Evolutionary conservation across 129 eudicot species (phyloP), one percentile per base, ranked within the genome.

Genomic region (Ambrosia artemisiifolia): DNA sequence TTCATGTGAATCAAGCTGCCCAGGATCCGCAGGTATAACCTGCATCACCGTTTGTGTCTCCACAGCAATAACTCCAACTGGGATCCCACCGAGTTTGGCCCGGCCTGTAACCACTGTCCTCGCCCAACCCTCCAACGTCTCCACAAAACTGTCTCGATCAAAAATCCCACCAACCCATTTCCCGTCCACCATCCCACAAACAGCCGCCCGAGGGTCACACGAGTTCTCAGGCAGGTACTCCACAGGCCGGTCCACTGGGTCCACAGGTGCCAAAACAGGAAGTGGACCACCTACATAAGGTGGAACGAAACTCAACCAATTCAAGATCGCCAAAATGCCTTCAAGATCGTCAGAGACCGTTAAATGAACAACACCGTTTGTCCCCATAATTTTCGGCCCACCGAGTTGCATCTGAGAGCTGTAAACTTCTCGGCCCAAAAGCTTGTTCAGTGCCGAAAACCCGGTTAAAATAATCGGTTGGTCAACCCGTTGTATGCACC

Each of bases 391-490:
- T 55, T 95, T 95, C 0, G 99, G 99, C 3, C 99, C 99, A 51
- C 99, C 99, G 32, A 95, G 94, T 80, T 95, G 99, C 99, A 95
- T 95, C 67, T 95, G 99, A 20, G 99, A 95, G 76, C 99, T 95
- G 75, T 95, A 95, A 53, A 95, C 99, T 75, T 95, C 99, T 59
- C 99, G 82, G 59, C 99, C 99, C 47, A 95, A 83, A 79, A 95
- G 90, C 78, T 95, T 95, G 83, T 95, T 95, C 28, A 95, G 69
- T 6, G 99, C 97, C 3, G 99, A 95, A 76, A 90, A 95, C 50
- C 99, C 99, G 0, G 99, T 95, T 30, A 95, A 82, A 36, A 90
- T 95, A 67, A 95, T 95, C 0, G 99, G 99, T 42, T 95, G 99
- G 73, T 95, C 99, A 11, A 90, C 85, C 75, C 99, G 84, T 75